Conservation (phyloP, 805 yeast species). For the Nakazawaea sp. region DNA sequence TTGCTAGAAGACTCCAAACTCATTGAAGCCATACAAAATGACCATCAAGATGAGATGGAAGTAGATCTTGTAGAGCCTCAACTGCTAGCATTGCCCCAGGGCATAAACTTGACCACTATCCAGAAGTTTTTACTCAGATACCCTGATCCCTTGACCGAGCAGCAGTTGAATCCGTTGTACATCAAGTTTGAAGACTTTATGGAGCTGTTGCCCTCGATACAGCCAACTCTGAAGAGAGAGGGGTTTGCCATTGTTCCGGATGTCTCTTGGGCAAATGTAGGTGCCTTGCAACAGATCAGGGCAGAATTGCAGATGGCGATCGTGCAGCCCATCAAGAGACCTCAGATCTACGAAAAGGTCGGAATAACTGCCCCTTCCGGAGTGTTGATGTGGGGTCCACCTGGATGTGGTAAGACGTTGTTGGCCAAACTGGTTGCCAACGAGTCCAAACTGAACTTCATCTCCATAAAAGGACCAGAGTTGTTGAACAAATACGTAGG, state of each 20-base stretch:
- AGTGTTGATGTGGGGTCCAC: conserved; percentile 98
- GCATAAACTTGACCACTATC: conserved; percentile 41
- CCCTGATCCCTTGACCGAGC: conserved; percentile 72
- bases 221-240: conserved; percentile 96
- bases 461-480: conserved; percentile 95
- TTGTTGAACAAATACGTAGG: conserved; percentile 93
- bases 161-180: conserved; percentile 68
- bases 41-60: conserved; percentile 17
- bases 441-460: conserved; percentile 93
- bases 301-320: conserved; percentile 95
- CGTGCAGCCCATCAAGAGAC: conserved; percentile 91
- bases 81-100: neutral
- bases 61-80: conserved; percentile 8
- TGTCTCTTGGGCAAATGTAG: conserved; percentile 92
- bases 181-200: conserved; percentile 77
- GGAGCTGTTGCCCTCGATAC: conserved; percentile 83
- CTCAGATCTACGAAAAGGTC: conserved; percentile 81
- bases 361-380: conserved; percentile 98
- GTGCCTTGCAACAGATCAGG: conserved; percentile 76
- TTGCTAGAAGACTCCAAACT: conserved; percentile 12
- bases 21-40: conserved; percentile 8
- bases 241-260: conserved; percentile 99
- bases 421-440: conserved; percentile 97
- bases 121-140: conserved; percentile 66
- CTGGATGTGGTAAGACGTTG: conserved; percentile 97